Base-by-base conservation (phyloP, 306 rosid species). In the Spatholobus suberectus region DNA sequence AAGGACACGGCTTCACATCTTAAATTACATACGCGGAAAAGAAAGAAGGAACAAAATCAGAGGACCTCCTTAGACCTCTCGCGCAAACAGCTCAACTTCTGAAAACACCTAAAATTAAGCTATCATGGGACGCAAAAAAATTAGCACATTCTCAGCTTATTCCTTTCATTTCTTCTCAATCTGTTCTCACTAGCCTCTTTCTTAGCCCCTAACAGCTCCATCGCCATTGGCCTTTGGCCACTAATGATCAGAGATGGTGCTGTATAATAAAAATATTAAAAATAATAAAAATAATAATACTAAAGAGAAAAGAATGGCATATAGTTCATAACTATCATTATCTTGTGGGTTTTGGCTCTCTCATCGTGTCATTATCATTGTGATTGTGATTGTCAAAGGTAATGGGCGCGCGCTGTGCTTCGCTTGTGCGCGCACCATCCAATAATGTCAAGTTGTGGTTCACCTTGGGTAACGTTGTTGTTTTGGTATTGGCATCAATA, bases 391-490 rank as follows among this genome's bases (percentile, higher is more conserved):
- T 20, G 13, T 13, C 70, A 11, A 34, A 44, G 91, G 81, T 76
- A 75, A 90, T 87, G 97, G 98, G 96, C 88, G 98, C 92, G 98
- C 96, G 91, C 97, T 81, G 73, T 81, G 79, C 81, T 69, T 78
- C 35, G 87, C 89, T 68, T 82, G 89, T 84, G 96, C 96, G 98
- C 97, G 97, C 93, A 89, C 97, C 90, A 69, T n/a, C 46, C 27
- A 61, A 75, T 26, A 40, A 73, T 75, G 40, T 51, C 57, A 70
- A 70, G 12, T 15, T 66, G 21, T 44, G 8, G 52, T 5, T 65
- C 24, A 4, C n/a, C 62, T 4, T 58, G 29, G 15, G 80, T 37
- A 58, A 57, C 13, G 13, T 34, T 11, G 32, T 52, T 58, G 65
- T 86, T 26, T 61, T 61, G 20, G 24, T 79, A 73, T 73, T 84